Evolutionary conservation across 2,329 filamentous ascomycete species (phyloP), one percentile per base, ranked within the genome.

Genomic region (Ambrosiella cleistominuta): DNA sequence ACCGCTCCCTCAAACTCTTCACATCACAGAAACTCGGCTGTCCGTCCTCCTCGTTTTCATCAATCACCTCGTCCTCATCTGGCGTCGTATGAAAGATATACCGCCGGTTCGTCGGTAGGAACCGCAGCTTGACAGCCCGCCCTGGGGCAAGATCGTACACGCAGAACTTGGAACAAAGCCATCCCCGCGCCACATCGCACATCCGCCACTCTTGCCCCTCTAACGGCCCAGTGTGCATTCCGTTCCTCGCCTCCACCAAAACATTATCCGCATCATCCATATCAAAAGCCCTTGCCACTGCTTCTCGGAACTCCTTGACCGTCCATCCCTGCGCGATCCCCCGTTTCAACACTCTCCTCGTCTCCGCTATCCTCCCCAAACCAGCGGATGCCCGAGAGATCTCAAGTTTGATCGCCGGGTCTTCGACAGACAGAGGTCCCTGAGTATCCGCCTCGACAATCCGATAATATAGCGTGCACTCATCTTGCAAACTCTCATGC

Each of bases 131-230:
- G 13, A 61, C 57, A n/a, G 53, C 40, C n/a, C 54, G 56, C 2
- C 54, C 27, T 1, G 53, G 38, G 3, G 35, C 15, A 11, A 56
- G 47, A n/a, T 51, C 39, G 39, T 44, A 61, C 6, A 61, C 54
- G 27, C 53, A 53, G 17, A 61, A 61, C 38, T 56, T 58, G 8
- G 56, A 56, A 47, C 59, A 61, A 35, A 56, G 15, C 59, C 59
- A 61, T 45, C 44, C 42, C n/a, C 42, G 35, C 2, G 59, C 52
- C 13, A 61, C 54, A 12, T 58, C 59, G 15, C 36, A 39, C 27
- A 61, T 36, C 15, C 52, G 40, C 59, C 59, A 61, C 17, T 61
- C 59, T 9, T 58, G 47, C 3, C 59, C 59, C 15, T 58, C 59
- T 52, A 61, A 55, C 1, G 59, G 44, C 7, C 59, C 59, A 17